Evolutionary conservation across 495 filamentous ascomycete genomes (phyloP), one percentile per base, ranked within the genome.

Genomic region (Polyplosphaeria fusca): DNA sequence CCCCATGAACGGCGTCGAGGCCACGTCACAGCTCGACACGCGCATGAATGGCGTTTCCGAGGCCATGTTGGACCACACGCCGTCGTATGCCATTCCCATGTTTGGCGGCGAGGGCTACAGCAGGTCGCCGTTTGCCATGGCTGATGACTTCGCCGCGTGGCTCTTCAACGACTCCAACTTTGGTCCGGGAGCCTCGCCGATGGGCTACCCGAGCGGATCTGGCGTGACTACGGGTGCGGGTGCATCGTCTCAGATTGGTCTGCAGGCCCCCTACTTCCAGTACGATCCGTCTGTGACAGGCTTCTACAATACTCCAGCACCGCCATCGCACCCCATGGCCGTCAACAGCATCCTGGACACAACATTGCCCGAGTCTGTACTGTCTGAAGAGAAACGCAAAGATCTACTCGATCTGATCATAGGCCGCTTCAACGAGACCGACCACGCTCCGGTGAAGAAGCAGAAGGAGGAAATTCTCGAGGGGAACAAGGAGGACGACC

Each of bases 141-240:
- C 89, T 5, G 92, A 95, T 63, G 91, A 95, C 68, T 96, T 96
- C 69, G 84, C 92, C 27, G 87, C 87, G 16, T 96, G 88, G 79
- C 74, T 96, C 20, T 95, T 97, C 73, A 92, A 87, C 66, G 87
- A 86, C 23, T 69, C 79, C 25, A 51, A 62, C 38, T 57, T 66
- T 30, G 48, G 52, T 3, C 55, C 63, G 7, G 55, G 55, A 18
- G 45, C 53, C 12, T 61, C 64, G 14, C 64, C 64, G 4, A 67
- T 63, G 60, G 61, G 56, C 4, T 57, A 63, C 35, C 47, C 53
- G 13, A 32, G 51, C 16, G 52, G 47, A 16, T 48, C 37, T 35
- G 24, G 30, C 14, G 35, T 23, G 23, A 59, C 49, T 28, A 16
- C 37, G 19, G 24, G 38, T 16, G 55, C 25, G 16, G 42, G 56